Conservation (phyloP, 495 filamentous ascomycete genomes). For the Rhypophila decipiens region DNA sequence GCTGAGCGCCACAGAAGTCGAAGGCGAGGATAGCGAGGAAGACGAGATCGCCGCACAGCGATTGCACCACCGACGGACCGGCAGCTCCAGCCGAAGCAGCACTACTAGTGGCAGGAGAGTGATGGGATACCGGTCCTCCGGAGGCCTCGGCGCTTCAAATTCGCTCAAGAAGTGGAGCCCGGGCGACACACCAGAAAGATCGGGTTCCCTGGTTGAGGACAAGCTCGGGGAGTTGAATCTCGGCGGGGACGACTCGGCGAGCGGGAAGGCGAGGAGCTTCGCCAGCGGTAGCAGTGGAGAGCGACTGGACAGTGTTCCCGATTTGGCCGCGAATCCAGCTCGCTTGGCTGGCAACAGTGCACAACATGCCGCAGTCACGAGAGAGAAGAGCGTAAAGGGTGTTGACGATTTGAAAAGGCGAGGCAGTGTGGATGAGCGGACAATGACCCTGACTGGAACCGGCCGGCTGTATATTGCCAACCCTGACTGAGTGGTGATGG, state of each 20-base stretch:
- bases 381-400: conserved; percentile 61
- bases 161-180: conserved; percentile 55
- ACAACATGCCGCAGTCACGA: conserved; percentile 45
- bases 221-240: conserved; percentile 18
- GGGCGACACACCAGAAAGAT: conserved; percentile 57
- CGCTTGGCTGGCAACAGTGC: conserved; percentile 47
- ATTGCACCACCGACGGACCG: conserved; percentile 63
- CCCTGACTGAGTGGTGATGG: conserved; percentile 76
- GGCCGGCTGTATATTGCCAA: conserved; percentile 91
- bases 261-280: conserved; percentile 37
- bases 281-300: conserved; percentile 50
- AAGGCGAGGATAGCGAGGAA: conserved; percentile 71
- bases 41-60: conserved; percentile 55
- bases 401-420: conserved; percentile 71
- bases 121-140: conserved; percentile 48
- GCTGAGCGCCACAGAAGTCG: conserved; percentile 89
- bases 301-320: conserved; percentile 43
- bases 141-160: conserved; percentile 24
- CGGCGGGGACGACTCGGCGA: conserved; percentile 34
- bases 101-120: conserved; percentile 60
- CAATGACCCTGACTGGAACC: conserved; percentile 71
- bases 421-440: conserved; percentile 91
- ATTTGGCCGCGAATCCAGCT: conserved; percentile 23
- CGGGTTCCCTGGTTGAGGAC: conserved; percentile 38
- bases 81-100: conserved; percentile 72